These are phyloP conservation scores for Peronosclerospora sorghi DNA, from an alignment of 352 stramenopile genomes.

Conservation along the genomic window DNA sequence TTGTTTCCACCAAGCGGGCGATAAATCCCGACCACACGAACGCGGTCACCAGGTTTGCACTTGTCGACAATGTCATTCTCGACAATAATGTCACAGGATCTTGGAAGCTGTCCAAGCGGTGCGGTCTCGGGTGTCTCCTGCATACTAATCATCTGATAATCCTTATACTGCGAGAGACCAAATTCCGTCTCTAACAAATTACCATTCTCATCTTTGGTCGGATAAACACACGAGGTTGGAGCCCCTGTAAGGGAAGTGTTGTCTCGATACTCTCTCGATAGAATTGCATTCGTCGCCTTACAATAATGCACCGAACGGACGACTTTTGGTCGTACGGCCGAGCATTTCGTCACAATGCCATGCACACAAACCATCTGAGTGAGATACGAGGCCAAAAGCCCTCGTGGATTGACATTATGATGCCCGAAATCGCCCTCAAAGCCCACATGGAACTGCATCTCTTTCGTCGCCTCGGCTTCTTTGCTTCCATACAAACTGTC, in stretches of 20 bases:
- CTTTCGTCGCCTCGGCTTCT: conserved; percentile 50
- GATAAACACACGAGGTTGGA: conserved; percentile 86
- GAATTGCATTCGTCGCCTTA: conserved; percentile 89
- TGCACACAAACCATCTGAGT: conserved; percentile 96
- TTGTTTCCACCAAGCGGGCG: conserved; percentile 80
- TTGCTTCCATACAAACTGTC: conserved; percentile 76
- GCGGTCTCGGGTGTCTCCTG: conserved; percentile 89
- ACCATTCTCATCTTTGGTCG: conserved; percentile 93
- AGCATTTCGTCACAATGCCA: conserved; percentile 98
- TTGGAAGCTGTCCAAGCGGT: conserved; percentile 93
- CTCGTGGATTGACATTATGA: conserved; percentile 89
- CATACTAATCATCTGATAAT: conserved; percentile 93
- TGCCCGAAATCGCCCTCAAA: conserved; percentile 90
- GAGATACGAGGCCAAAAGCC: conserved; percentile 84
- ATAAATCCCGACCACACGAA: conserved; percentile 93
- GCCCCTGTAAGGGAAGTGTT: conserved; percentile 89
- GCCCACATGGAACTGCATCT: conserved; percentile 81
- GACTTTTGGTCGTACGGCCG: conserved; percentile 95
- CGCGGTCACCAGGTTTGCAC: conserved; percentile 96
- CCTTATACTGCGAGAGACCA: conserved; percentile 96
- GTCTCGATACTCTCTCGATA: conserved; percentile 93
- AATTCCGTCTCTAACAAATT: conserved; percentile 98
- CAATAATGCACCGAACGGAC: conserved; percentile 97
- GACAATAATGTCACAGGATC: conserved; percentile 95
- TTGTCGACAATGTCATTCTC: conserved; percentile 98